Conservation (phyloP, 306 rosid species). For the Vicia faba region DNA sequence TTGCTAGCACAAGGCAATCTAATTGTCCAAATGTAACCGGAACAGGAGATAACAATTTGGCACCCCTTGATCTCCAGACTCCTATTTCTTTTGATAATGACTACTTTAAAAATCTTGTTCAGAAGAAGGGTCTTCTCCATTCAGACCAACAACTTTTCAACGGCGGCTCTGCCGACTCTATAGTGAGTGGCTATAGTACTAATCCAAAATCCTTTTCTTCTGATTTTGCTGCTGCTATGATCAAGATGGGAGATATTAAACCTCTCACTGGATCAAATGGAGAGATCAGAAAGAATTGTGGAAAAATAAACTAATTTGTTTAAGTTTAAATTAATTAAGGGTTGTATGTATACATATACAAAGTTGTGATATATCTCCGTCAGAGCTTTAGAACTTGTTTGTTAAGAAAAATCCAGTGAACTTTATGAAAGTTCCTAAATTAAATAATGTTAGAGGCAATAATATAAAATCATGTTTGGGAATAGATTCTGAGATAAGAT, state of each 20-base stretch:
- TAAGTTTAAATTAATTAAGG: not conserved
- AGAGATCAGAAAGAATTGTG: conserved; percentile 56
- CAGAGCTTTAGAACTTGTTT: no score
- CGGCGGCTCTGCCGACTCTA: conserved; percentile 53
- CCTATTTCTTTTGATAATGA: conserved; percentile 57
- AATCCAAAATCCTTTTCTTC: conserved; percentile 38
- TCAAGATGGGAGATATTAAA: conserved; percentile 56
- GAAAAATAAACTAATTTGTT: conserved; percentile 46
- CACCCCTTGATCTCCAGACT: conserved; percentile 58
- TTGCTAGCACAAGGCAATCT: conserved; percentile 42
- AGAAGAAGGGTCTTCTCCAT: conserved; percentile 59
- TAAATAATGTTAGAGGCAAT: no score
- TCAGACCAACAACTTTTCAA: conserved; percentile 58
- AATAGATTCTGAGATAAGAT: no score
- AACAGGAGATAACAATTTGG: conserved; percentile 50
- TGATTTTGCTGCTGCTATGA: conserved; percentile 54
- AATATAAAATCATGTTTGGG: no score
- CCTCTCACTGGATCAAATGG: conserved; percentile 60
- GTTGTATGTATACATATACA: no score
- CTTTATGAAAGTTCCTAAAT: no score
- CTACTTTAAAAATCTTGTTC: conserved; percentile 55
- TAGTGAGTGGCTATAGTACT: conserved; percentile 47
- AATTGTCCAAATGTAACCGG: conserved; percentile 45
- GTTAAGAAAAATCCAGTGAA: no score
- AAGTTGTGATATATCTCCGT: no score